These are phyloP conservation scores for Casaregolazyma suthepensis DNA, from an alignment of 1,139 yeast species.

Conservation along the genomic window DNA sequence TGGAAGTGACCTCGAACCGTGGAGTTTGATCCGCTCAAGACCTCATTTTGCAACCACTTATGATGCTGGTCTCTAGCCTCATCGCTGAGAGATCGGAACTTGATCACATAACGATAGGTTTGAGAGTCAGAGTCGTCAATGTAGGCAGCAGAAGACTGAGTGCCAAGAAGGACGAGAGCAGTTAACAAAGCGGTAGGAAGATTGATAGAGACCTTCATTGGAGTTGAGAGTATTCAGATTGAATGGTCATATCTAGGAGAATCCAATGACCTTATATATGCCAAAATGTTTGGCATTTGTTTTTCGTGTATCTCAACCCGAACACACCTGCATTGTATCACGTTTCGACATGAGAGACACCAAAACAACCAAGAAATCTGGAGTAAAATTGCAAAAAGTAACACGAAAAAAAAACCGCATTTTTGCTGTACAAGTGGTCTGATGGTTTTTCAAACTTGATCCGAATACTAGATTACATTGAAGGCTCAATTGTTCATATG, in stretches of 20 bases:
- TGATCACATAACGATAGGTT: constrained; percentile 19
- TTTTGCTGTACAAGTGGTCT: not conserved
- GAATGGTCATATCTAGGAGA: not conserved
- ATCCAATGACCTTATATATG: not conserved
- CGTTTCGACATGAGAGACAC: not conserved
- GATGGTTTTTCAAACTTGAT: not conserved
- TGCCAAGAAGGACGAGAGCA: not conserved
- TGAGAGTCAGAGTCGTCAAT: constrained; percentile 4
- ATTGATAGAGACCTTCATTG: not conserved
- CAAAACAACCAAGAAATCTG: not conserved
- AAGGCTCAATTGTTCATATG: not conserved
- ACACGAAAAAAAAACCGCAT: not conserved
- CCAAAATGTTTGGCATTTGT: not conserved
- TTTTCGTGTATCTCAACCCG: not conserved
- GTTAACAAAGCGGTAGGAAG: not conserved
- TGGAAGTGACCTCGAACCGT: constrained; percentile 49
- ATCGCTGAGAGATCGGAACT: constrained; percentile 14
- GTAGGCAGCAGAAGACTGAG: not conserved
- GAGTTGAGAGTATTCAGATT: not conserved
- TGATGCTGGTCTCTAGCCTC: constrained; percentile 11
- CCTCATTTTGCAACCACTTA: constrained; percentile 14
- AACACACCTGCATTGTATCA: not conserved
- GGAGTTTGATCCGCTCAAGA: constrained; percentile 5
- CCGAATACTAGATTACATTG: not conserved
- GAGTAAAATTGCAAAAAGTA: not conserved